Percentiles rank a stretch among this genome's conserved stretches.
Conservation (phyloP, 805 yeast species). For the Saccharomycopsis malanga region DNA sequence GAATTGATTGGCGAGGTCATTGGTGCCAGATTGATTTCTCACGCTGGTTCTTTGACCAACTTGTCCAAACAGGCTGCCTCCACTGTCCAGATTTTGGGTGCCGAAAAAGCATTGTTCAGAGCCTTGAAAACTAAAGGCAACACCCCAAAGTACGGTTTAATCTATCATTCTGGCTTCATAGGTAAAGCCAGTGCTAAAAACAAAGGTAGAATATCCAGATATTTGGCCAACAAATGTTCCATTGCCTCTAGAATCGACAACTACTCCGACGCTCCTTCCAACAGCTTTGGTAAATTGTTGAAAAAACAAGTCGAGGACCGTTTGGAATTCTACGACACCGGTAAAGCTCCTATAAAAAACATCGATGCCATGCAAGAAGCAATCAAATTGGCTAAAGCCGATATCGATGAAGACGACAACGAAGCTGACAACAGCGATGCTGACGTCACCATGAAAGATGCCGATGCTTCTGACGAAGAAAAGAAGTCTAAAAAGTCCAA, state of each 20-base stretch:
- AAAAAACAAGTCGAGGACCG: constrained; percentile 98
- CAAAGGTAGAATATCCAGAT: constrained; percentile 98
- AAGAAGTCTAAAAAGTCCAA: constrained; percentile 43
- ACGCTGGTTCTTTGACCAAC: constrained; percentile 95
- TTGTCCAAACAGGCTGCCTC: constrained; percentile 98
- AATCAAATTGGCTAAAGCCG: constrained; percentile 48
- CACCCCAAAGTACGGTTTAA: constrained; percentile 96
- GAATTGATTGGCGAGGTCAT: constrained; percentile 98
- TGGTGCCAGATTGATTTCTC: constrained; percentile 97
- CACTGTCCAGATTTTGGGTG: constrained; percentile 97
- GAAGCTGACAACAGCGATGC: constrained; percentile 29
- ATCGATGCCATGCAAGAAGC: constrained; percentile 92
- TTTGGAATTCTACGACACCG: constrained; percentile 90
- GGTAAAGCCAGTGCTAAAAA: constrained; percentile 98
- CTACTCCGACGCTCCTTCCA: constrained; percentile 90
- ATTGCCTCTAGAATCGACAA: constrained; percentile 98
- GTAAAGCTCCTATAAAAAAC: constrained; percentile 94
- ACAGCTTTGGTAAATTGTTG: constrained; percentile 81
- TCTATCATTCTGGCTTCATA: constrained; percentile 93
- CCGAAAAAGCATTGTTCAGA: constrained; percentile 97
- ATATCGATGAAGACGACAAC: constrained; percentile 25
- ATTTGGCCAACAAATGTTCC: constrained; percentile 97
- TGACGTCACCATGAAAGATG: constrained; percentile 26
- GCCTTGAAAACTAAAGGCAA: constrained; percentile 98
- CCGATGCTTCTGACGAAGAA: constrained; percentile 34